Base-by-base conservation (phyloP, 2,329 filamentous ascomycete species). In the Pseudocercospora crystallina region DNA sequence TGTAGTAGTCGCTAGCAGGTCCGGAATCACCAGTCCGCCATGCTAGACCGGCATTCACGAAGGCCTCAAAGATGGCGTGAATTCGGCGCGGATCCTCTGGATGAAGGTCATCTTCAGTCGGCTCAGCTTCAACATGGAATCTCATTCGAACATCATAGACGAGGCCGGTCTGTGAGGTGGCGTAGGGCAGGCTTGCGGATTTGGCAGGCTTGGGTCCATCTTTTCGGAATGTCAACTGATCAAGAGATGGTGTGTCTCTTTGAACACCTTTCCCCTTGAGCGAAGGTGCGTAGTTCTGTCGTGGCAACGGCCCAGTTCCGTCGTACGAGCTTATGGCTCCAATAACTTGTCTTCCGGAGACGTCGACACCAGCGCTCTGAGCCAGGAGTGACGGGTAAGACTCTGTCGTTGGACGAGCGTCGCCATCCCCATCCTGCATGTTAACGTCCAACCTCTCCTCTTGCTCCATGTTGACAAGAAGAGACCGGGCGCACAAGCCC, bases 41-140 rank as follows among this genome's bases (percentile, higher is more conserved):
- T 8, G 60, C 83, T 2, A 97, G 78, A 0, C 90, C 91, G 34
- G 86, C 86, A 60, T 85, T 80, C 66, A 87, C 90, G 61, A 99
- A 87, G 34, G 89, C 89, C 61, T 89, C 86, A 78, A 94, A 96
- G 60, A 99, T 99, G 63, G 89, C 86, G 62, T 91, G 89, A 53
- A 99, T 96, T 11, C 94, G 84, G 26, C 90, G 80, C 1, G 94
- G 94, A 63, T 99, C 94, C 70, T 99, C 94, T 0, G 94, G 94
- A 65, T 99, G 94, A 44, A 95, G 86, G 15, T 92, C 86, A 41
- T 84, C 81, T 26, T 69, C 68, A 0, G 63, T 56, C 13, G 75
- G 71, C 3, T 75, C 73, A 2, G 78, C 75, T 66, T 96, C 95
- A 47, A 90, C 88, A 68, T 99, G 94, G 54, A 95, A 87, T 54